Conservation (phyloP, 768 basidiomycete genomes). For the Antrodiella citrinella region DNA sequence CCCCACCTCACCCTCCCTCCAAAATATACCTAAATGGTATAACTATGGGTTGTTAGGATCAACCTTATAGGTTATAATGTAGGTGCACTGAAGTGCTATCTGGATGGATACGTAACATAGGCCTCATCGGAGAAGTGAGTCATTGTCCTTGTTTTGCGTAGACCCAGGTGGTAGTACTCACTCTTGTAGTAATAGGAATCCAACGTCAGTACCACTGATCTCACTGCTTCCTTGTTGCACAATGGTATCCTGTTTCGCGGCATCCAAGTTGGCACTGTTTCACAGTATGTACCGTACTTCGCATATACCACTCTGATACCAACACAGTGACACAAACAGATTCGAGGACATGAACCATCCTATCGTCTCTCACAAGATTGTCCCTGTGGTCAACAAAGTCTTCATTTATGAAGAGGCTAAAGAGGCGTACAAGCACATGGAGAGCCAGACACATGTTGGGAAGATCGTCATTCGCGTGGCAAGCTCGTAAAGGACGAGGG, state of each 20-base stretch:
- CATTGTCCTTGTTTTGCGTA: neutral
- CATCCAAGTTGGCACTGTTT: conserved; percentile 47
- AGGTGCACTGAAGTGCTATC: no score
- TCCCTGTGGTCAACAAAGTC: conserved; percentile 49
- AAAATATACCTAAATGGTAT: no score
- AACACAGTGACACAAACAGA: no score
- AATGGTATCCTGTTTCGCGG: conserved; percentile 35
- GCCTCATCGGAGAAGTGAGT: conserved; percentile 32
- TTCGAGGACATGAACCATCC: conserved; percentile 47
- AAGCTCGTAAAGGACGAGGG: neutral
- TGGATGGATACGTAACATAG: conserved; percentile 44
- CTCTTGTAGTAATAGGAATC: neutral
- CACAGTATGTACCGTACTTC: conserved; percentile 35
- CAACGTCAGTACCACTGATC: conserved; percentile 12
- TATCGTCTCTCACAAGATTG: conserved; percentile 34
- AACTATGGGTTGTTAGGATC: no score
- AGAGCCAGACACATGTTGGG: conserved; percentile 50
- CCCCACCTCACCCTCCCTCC: no score
- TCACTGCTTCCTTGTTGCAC: conserved; percentile 12
- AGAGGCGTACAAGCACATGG: conserved; percentile 44
- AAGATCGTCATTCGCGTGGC: conserved; percentile 41
- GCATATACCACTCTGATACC: neutral
- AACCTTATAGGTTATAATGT: no score
- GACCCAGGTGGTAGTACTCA: neutral
- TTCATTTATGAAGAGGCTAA: conserved; percentile 47